Base-by-base conservation (phyloP, 169 alveolate genomes). In the Babesia sp. region DNA sequence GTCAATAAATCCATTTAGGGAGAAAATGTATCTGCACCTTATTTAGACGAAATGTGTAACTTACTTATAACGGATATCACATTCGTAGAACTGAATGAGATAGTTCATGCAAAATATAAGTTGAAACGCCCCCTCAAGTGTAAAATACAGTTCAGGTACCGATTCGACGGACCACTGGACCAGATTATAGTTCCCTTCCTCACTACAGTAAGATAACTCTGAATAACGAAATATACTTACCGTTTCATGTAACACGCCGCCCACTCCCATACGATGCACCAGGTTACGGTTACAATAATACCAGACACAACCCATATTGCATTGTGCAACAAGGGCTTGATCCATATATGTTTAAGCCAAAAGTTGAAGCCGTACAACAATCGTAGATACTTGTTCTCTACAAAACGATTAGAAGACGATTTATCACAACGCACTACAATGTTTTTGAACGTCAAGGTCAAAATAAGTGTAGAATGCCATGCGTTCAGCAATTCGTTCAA, bases 221-320 rank as follows among this genome's bases (percentile, higher is more conserved):
- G 28, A 22, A 7, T 18, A 3, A n/a, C 6, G 14, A 2, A 14
- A 4, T 20, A 29, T 24, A 24, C 58, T 20, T 69, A 79, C 87
- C 87, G 68, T 44, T 48, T 51, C 91, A 89, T 89, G 33, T 85
- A 89, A 34, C 78, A 55, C 14, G 91, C 91, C 46, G 91, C 93
- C 93, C 93, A 89, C 42, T 85, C 61, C 93, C 93, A 89, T 26
- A 85, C 81, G 5, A 85, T 72, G 58, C 90, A 89, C 93, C 93
- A 89, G 20, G 86, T 22, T 22, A 89, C 39, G n/a, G 90, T 89
- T 22, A 86, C 37, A 22, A 89, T 84, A 31, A 89, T 58, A 51
- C 75, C 82, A 29, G 92, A 83, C 26, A 89, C 69, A 3, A 89
- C 84, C 91, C 90, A 89, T 9, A 89, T 61, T 8, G 90, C 46